Percentiles rank a stretch among this genome's conserved stretches.
These are phyloP conservation scores for Nicotiana undulata DNA, from an alignment of 257 asterid genomes.

Conservation along the genomic window DNA sequence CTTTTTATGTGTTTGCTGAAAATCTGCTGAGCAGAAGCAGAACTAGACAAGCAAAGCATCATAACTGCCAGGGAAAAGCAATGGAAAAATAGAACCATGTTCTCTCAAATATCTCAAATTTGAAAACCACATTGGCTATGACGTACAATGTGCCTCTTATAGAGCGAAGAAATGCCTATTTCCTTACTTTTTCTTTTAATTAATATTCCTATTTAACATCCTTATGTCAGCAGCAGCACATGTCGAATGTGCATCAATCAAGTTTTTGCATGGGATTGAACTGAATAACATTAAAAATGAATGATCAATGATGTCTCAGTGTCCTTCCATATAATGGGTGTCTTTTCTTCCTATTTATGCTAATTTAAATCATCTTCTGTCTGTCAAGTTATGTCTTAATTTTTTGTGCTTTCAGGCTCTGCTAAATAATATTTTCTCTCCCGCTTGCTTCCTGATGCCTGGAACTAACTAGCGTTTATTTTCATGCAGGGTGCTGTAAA, in stretches of 20 bases:
- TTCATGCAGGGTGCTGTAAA: conserved; percentile 66
- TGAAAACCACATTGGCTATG: background rate
- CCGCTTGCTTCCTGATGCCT: background rate
- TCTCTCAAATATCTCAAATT: background rate
- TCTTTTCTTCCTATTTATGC: background rate
- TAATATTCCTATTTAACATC: background rate
- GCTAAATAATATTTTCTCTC: background rate
- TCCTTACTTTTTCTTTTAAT: background rate
- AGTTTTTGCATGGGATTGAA: background rate
- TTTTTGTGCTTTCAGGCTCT: background rate
- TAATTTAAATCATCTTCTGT: background rate
- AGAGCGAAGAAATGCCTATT: background rate
- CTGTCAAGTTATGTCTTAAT: background rate
- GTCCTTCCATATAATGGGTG: background rate
- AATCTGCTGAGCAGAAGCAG: background rate
- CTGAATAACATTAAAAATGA: background rate
- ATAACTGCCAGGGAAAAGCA: background rate
- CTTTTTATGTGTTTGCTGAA: background rate
- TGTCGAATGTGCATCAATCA: background rate
- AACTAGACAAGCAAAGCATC: background rate
- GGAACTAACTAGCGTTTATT: conserved; percentile 2
- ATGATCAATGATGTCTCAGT: background rate
- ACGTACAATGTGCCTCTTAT: background rate
- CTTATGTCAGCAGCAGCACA: background rate
- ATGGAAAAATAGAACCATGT: background rate